Percentiles rank a stretch among this genome's conserved stretches.
phyloP scores from a whole-genome alignment of 257 asterid species.

The Eucommia ulmoides region DNA sequence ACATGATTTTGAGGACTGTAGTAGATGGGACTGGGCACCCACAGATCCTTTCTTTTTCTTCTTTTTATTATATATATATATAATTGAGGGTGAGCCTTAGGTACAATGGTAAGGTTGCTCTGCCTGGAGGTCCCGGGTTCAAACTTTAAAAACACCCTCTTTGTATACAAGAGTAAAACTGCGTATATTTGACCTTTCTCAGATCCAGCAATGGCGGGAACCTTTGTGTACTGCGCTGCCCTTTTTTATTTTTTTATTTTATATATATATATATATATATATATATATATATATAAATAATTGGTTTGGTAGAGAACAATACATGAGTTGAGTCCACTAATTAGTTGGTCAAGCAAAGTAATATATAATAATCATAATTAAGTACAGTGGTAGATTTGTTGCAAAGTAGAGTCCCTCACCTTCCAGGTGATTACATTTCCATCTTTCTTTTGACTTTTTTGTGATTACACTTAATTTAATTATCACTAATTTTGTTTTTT shows the following conservation, averaged over 20 bases:
- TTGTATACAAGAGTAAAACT: too few species aligned
- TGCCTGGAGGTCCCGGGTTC: too few species aligned
- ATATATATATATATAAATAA: background rate
- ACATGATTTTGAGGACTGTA: constrained; percentile 17
- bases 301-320: constrained; percentile 27
- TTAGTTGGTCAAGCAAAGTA: constrained; percentile 60
- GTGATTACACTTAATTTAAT: constrained; percentile 4
- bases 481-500: constrained; percentile 12
- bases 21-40: constrained; percentile 55
- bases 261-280: background rate
- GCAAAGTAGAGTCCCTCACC: constrained; percentile 51
- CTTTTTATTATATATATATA: too few species aligned
- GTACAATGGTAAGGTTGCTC: too few species aligned
- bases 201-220: too few species aligned
- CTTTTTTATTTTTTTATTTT: too few species aligned
- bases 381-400: constrained; percentile 58
- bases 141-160: too few species aligned
- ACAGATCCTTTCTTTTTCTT: constrained; percentile 16
- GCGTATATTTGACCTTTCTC: too few species aligned
- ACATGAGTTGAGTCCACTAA: constrained; percentile 54
- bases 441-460: constrained; percentile 62
- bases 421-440: constrained; percentile 72
- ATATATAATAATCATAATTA: constrained; percentile 15
- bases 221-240: too few species aligned
- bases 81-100: too few species aligned